Percentiles rank a stretch among this genome's conserved stretches.
Evolutionary conservation across 169 alveolate genomes (phyloP).

Genomic region (Plasmodium gallinaceum): DNA sequence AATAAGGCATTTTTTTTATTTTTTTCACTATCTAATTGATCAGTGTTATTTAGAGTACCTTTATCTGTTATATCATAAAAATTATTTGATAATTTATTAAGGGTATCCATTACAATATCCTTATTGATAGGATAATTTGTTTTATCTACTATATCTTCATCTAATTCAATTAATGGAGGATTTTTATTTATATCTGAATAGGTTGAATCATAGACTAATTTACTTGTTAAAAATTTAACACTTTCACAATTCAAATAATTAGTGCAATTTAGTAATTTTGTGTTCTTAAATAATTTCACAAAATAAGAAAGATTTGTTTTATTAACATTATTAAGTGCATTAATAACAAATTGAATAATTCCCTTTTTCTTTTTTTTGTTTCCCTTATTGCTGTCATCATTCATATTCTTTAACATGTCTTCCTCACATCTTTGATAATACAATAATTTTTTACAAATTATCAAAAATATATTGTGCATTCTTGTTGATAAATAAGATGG

Average conservation of each 20-base stretch:
- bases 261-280: conserved; percentile 48
- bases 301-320: conserved; percentile 42
- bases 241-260: conserved; percentile 45
- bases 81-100: background rate
- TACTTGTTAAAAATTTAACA: conserved; percentile 44
- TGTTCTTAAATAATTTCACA: conserved; percentile 22
- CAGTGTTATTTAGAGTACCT: background rate
- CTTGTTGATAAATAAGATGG: conserved; percentile 38
- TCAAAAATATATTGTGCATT: conserved; percentile 32
- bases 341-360: conserved; percentile 33
- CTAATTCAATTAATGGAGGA: background rate
- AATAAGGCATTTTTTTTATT: conserved; percentile 20
- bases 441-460: conserved; percentile 53
- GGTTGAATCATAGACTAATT: conserved; percentile 19
- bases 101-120: conserved; percentile 8
- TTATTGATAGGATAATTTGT: conserved; percentile 7
- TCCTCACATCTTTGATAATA: conserved; percentile 60
- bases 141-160: conserved; percentile 8
- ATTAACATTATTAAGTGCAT: conserved; percentile 31
- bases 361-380: conserved; percentile 35
- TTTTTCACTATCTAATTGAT: conserved; percentile 8
- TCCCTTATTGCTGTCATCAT: background rate
- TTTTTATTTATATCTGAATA: conserved; percentile 49
- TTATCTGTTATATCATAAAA: conserved; percentile 3
- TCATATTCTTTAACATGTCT: conserved; percentile 38